A percentile compares a stretch with the other conserved stretches of the same genome.
Evolutionary conservation across 2,329 filamentous ascomycete species (phyloP).

Genomic region (Diaporthe citri): DNA sequence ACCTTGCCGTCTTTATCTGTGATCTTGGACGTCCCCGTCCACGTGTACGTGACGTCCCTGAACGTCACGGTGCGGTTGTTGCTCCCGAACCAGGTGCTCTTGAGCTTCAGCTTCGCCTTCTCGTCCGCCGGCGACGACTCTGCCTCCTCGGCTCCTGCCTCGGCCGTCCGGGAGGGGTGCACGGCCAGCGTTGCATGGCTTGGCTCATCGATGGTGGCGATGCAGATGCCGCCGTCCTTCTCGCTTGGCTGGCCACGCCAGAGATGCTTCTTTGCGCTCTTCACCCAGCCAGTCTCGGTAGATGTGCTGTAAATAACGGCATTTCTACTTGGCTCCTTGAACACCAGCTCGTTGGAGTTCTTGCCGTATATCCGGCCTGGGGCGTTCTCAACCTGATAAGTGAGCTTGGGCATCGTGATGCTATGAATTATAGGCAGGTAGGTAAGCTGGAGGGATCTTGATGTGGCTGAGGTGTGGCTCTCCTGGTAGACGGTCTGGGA

Average conservation of each 20-base stretch:
- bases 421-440: neutral
- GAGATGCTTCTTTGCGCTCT: conserved; percentile 36
- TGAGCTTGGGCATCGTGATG: conserved; percentile 32
- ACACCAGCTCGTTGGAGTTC: conserved; percentile 39
- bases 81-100: conserved; percentile 35
- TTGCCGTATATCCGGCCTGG: conserved; percentile 38
- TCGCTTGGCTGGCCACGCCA: conserved; percentile 37
- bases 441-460: neutral
- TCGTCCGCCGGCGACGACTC: neutral
- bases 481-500: neutral
- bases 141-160: neutral
- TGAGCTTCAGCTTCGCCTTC: conserved; percentile 35
- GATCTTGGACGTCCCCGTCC: conserved; percentile 37
- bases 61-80: conserved; percentile 37
- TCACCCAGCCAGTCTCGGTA: conserved; percentile 27
- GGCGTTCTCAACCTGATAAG: conserved; percentile 34
- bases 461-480: conserved; percentile 22
- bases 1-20: conserved; percentile 30
- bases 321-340: conserved; percentile 37
- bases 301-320: conserved; percentile 39
- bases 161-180: conserved; percentile 29
- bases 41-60: conserved; percentile 35
- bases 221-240: conserved; percentile 37
- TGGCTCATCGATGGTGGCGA: conserved; percentile 39
- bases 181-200: conserved; percentile 33